Base-by-base conservation (phyloP, 1,139 yeast genomes). In the Diutina ranongensis region DNA sequence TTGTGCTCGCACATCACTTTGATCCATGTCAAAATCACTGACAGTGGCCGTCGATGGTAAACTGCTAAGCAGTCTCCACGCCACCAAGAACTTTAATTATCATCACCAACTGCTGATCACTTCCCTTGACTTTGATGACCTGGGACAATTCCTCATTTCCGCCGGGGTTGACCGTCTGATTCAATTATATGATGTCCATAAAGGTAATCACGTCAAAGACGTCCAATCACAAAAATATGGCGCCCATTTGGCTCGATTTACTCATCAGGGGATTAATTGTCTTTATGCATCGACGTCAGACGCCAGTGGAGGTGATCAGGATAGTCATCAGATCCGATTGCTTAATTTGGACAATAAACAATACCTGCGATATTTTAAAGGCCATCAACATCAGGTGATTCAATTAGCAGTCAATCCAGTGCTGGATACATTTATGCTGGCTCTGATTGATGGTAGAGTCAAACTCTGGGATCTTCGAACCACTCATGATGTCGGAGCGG, bases 151-250 rank as follows among this genome's bases (percentile, higher is more conserved):
- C 57, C 69, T 86, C 40, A 66, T 94, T 34, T 76, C 95, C 2
- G 73, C 95, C 0, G 87, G 92, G 2, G 77, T 81, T 10, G 95
- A 87, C 62, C 89, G 86, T 55, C 74, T 86, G 18, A 80, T 92
- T 54, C 95, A 87, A 57, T 64, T 94, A 19, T 92, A 87, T 59
- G 95, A 89, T 61, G 72, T 80, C 25, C 72, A 78, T 45, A 71
- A 76, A 46, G 97, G 97, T 1, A 68, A 74, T 32, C 83, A 78
- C 52, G 53, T 67, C 45, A 80, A 77, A 51, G 79, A 87, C 5
- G 73, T 86, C 4, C 83, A 78, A 52, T 82, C 94, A 21, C 92
- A 87, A 62, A 92, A 92, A 58, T 92, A 92, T 55, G 98, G 99
- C 0, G 87, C 89, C 48, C 88, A 86, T 57, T 64, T 86, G 40